These are phyloP conservation scores for Backusella luteola DNA, from an alignment of 192 early-diverging fungal genomes.

Conservation along the genomic window DNA sequence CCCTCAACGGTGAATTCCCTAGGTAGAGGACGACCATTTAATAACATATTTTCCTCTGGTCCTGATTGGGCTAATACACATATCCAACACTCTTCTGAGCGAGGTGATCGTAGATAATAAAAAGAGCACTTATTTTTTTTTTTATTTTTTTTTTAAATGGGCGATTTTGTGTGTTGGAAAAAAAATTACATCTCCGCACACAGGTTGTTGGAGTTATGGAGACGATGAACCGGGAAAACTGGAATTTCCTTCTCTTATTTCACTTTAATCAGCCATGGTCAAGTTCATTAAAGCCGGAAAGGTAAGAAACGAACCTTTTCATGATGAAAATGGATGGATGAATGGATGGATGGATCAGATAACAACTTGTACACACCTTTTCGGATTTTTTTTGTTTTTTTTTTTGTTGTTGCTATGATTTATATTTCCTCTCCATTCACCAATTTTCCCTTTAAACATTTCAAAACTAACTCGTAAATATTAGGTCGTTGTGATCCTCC, in stretches of 20 bases:
- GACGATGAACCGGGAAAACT: background rate
- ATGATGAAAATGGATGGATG: background rate
- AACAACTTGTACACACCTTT: background rate
- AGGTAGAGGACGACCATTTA: background rate
- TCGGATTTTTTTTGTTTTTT: background rate
- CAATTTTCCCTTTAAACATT: background rate
- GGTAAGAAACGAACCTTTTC: background rate
- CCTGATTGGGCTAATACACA: background rate
- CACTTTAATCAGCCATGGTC: slow-evolving; percentile 7
- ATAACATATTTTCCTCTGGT: background rate
- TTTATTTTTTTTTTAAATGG: background rate
- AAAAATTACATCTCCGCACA: background rate
- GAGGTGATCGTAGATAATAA: no score
- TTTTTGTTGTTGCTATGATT: background rate
- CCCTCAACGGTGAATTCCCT: background rate
- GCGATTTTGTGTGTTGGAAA: background rate
- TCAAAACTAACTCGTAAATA: background rate
- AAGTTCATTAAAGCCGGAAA: slow-evolving; percentile 9
- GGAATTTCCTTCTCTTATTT: slow-evolving; percentile 7
- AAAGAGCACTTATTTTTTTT: no score
- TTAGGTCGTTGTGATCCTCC: slow-evolving; percentile 96
- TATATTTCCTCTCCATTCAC: background rate
- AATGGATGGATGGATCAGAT: background rate
- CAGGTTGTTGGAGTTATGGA: background rate
- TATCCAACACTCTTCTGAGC: no score